Base-by-base conservation (phyloP, 495 filamentous ascomycete species). In the Penicillium canescens region DNA sequence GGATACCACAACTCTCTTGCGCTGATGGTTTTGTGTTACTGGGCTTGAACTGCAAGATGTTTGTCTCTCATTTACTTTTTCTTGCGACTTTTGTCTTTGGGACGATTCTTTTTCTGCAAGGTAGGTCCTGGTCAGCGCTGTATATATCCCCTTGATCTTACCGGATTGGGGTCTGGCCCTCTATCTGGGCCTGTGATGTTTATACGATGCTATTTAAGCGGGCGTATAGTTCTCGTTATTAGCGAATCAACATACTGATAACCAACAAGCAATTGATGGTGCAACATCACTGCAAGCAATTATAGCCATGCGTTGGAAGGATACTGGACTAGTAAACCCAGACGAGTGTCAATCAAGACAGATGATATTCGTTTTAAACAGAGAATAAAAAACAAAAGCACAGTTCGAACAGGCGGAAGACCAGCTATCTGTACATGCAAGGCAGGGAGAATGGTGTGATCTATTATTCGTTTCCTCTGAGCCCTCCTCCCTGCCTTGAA, bases 381-480 rank as follows among this genome's bases (percentile, higher is more conserved):
- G 61, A 59, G 53, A 64, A 31, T 5, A 66, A 61, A 55, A 58
- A 67, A 70, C 54, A 65, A 61, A 63, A 67, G 67, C 65, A 76
- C 66, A 70, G 67, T 70, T 70, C 62, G 67, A 71, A 71, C 61
- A 69, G 66, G 66, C 63, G 57, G 61, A 69, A 71, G 62, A 73
- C 73, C 70, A 75, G 72, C 67, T 78, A 78, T 76, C 73, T 78
- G 74, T 78, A 78, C 74, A 78, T 71, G 71, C 69, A 73, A 72
- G 67, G 60, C 61, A 65, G 57, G 56, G 57, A 62, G 55, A 59
- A 56, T 46, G 49, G 38, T 55, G 55, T 23, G 50, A 41, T 67
- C 64, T 67, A 67, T 67, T 62, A 67, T 55, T 57, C 51, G 36
- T 28, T 67, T 58, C 54, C 52, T 65, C 56, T 26, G 18, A 7